Evolutionary conservation across 2,329 filamentous ascomycete species (phyloP).

Genomic region (Ceratocystis colombiana): DNA sequence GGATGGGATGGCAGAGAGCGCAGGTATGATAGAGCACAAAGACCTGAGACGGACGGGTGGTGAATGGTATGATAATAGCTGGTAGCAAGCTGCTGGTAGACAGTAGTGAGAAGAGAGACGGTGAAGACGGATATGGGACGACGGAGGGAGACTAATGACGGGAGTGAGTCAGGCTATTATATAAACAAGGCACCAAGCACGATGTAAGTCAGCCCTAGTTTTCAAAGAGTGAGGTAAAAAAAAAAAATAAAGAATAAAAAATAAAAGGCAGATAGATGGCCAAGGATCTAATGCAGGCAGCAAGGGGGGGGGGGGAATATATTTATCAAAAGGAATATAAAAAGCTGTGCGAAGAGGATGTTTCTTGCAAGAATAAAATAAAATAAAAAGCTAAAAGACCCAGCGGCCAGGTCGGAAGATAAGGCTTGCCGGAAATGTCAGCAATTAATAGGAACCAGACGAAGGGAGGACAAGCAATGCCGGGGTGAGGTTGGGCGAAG

Average conservation of each 20-base stretch:
- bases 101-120: neutral
- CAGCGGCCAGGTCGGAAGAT: neutral
- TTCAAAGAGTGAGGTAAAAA: neutral
- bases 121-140: neutral
- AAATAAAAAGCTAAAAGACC: neutral
- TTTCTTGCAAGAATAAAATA: neutral
- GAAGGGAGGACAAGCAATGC: constrained; percentile 6
- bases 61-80: neutral
- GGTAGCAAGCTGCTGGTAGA: neutral
- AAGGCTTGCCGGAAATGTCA: neutral
- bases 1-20: neutral
- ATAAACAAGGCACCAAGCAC: neutral
- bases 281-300: neutral
- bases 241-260: neutral
- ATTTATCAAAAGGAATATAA: neutral
- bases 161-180: neutral
- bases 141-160: neutral
- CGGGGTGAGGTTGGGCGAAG: neutral
- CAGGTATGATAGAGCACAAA: no score
- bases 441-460: neutral
- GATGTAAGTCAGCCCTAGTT: constrained; percentile 6
- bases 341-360: neutral
- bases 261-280: neutral
- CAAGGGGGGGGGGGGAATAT: neutral
- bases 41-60: no score